phyloP scores from a whole-genome alignment of 129 eudicot genomes.

The Oenanthe sinensis region DNA sequence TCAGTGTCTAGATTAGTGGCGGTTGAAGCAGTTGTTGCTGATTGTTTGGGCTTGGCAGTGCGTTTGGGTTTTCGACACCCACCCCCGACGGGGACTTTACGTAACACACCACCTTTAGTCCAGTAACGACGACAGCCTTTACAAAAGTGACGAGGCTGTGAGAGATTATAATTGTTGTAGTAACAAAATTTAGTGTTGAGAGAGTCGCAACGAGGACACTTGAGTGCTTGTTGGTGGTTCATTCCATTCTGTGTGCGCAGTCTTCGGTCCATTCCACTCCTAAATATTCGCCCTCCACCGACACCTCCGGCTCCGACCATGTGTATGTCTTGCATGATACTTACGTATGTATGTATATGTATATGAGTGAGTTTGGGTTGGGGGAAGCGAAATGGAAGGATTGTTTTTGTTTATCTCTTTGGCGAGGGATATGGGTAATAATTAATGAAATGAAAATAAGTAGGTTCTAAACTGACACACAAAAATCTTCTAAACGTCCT shows the following conservation, averaged over 20 bases:
- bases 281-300: not conserved
- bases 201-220: slow-evolving; percentile 86
- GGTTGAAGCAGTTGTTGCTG: slow-evolving; percentile 4
- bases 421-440: too few species aligned
- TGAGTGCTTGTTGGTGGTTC: slow-evolving; percentile 39
- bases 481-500: not conserved
- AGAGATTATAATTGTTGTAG: slow-evolving; percentile 75
- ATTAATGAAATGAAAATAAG: not conserved
- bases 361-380: too few species aligned
- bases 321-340: not conserved
- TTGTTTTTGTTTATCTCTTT: not conserved
- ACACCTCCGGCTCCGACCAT: slow-evolving; percentile 17
- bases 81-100: slow-evolving; percentile 88
- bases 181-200: slow-evolving; percentile 76
- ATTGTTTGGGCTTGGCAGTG: slow-evolving; percentile 31
- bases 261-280: slow-evolving; percentile 35
- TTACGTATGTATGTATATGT: too few species aligned
- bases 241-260: slow-evolving; percentile 37
- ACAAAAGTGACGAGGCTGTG: slow-evolving; percentile 86
- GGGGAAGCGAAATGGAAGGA: not conserved
- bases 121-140: slow-evolving; percentile 83
- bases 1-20: not conserved
- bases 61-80: slow-evolving; percentile 76
- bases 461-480: not conserved
- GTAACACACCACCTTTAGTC: slow-evolving; percentile 89